phyloP scores from a whole-genome alignment of 345 rosid genomes.

The Arabis hirsuta region DNA sequence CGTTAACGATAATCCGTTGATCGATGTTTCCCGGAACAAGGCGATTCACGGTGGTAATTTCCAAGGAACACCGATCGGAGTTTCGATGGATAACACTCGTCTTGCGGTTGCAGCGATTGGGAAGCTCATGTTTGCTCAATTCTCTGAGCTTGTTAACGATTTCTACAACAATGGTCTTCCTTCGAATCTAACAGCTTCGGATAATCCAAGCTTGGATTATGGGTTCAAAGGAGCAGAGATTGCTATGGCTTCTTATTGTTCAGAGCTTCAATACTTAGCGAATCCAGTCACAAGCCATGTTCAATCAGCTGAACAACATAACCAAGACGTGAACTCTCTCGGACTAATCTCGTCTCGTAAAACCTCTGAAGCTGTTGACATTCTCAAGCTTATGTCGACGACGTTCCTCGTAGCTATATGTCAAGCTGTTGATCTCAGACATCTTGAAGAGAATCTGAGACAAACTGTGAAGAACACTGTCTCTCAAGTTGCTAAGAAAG shows the following conservation, averaged over 20 bases:
- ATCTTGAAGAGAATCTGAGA: conserved; percentile 71
- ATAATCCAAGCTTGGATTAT: conserved; percentile 75
- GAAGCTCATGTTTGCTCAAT: conserved; percentile 78
- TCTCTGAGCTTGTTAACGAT: conserved; percentile 77
- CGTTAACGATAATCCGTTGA: conserved; percentile 76
- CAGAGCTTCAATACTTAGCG: conserved; percentile 72
- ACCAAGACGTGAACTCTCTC: conserved; percentile 77
- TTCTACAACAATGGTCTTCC: conserved; percentile 84
- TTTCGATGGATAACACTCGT: conserved; percentile 80
- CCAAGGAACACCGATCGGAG: conserved; percentile 90
- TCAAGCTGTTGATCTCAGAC: conserved; percentile 76
- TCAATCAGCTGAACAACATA: conserved; percentile 78
- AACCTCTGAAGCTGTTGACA: conserved; percentile 64
- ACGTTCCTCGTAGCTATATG: conserved; percentile 66
- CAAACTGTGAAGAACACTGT: conserved; percentile 62
- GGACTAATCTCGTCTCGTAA: conserved; percentile 73
- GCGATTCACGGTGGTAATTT: conserved; percentile 85
- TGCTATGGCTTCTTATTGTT: conserved; percentile 84
- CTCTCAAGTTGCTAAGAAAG: conserved; percentile 58
- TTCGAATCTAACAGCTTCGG: conserved; percentile 67
- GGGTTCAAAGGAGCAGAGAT: conserved; percentile 88
- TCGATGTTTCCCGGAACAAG: conserved; percentile 70
- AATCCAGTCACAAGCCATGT: conserved; percentile 85
- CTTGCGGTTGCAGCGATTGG: conserved; percentile 75
- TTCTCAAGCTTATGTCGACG: conserved; percentile 74